Evolutionary conservation across 495 filamentous ascomycete species (phyloP).

Genomic region (Monascus purpureus): DNA sequence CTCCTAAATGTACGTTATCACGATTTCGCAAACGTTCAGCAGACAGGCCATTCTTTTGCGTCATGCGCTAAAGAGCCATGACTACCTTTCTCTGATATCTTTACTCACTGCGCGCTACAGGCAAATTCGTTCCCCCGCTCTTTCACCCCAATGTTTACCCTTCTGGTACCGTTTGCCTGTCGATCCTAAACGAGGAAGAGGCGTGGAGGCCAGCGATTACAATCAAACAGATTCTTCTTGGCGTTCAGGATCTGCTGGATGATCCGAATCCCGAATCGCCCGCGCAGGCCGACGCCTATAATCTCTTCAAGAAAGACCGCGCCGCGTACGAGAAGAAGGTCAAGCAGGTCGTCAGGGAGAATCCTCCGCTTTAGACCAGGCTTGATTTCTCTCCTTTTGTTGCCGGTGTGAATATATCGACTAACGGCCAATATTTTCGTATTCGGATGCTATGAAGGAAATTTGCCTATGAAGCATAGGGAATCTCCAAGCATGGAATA

Average conservation of each 20-base stretch:
- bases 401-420: too few species aligned
- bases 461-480: too few species aligned
- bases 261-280: conserved; percentile 96
- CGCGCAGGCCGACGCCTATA: conserved; percentile 94
- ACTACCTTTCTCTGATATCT: conserved; percentile 1
- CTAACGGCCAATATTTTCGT: too few species aligned
- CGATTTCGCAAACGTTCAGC: too few species aligned
- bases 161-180: conserved; percentile 92
- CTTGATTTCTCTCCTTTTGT: too few species aligned
- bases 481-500: too few species aligned
- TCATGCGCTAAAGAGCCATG: too few species aligned
- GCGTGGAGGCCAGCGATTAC: conserved; percentile 98
- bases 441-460: too few species aligned
- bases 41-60: too few species aligned
- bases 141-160: conserved; percentile 99
- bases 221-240: conserved; percentile 90
- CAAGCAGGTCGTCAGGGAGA: conserved; percentile 72
- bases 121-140: conserved; percentile 91
- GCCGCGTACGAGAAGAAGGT: conserved; percentile 79
- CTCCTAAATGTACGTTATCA: conserved; percentile 80
- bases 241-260: conserved; percentile 88
- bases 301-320: conserved; percentile 86
- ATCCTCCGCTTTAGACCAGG: conserved; percentile 60
- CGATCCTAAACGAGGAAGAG: conserved; percentile 96
- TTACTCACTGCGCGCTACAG: conserved; percentile 30